phyloP scores from a whole-genome alignment of 179 eudicot genomes.

The Spinacia oleracea region DNA sequence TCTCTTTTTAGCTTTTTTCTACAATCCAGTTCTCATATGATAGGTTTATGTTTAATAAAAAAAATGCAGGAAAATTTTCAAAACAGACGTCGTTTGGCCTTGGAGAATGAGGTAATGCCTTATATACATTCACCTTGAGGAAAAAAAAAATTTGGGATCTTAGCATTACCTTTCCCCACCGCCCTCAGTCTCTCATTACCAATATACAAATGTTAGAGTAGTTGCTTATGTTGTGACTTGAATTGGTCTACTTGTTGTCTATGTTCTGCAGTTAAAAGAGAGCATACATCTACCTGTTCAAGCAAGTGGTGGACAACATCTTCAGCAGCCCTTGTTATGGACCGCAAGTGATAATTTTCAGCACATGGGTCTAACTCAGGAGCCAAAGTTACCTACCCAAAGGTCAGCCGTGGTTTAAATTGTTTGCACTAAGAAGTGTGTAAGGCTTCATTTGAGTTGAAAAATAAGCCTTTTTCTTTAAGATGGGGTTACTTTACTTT shows the following conservation, averaged over 20 bases:
- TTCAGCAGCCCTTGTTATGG: slow-evolving; percentile 37
- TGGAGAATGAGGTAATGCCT: slow-evolving; percentile 40
- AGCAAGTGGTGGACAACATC: slow-evolving; percentile 36
- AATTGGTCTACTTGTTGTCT: too few relatives aligned
- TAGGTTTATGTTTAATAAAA: neutral
- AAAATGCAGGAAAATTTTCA: slow-evolving; percentile 39
- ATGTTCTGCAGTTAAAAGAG: slow-evolving; percentile 26
- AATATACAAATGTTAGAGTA: neutral
- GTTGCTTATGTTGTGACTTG: neutral
- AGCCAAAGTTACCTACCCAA: slow-evolving; percentile 35
- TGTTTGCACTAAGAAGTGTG: neutral
- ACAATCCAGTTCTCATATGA: neutral
- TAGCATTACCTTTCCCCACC: neutral
- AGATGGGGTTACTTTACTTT: neutral
- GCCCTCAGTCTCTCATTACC: neutral
- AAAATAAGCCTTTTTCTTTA: neutral
- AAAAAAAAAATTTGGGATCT: neutral
- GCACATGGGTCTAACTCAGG: slow-evolving; percentile 23
- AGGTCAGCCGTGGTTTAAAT: slow-evolving; percentile 32
- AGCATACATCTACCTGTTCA: slow-evolving; percentile 32
- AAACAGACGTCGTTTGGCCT: slow-evolving; percentile 32
- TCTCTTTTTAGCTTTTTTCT: neutral
- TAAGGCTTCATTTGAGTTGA: neutral
- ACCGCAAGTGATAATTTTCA: slow-evolving; percentile 36
- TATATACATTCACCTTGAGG: neutral